Conservation (phyloP, 768 basidiomycete species). For the Kwoniella dejecticola region DNA sequence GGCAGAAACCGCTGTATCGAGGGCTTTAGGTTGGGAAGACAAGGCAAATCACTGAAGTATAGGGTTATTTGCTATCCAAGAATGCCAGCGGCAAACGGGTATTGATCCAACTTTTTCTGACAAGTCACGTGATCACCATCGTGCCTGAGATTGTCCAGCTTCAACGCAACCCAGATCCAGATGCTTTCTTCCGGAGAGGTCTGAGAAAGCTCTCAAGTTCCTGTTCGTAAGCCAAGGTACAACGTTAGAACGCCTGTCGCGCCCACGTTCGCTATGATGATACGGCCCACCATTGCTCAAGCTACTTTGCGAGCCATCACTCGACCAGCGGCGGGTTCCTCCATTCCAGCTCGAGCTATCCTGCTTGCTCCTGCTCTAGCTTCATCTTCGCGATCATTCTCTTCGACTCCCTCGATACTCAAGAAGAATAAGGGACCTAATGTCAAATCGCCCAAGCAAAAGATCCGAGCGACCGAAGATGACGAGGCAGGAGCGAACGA, state of each 20-base stretch:
- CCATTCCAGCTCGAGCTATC: not conserved
- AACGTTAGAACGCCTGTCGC: too few species aligned
- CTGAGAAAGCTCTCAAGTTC: too few species aligned
- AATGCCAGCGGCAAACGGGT: too few species aligned
- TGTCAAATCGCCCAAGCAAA: conserved; percentile 29
- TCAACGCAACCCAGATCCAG: too few species aligned
- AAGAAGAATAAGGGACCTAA: conserved; percentile 36
- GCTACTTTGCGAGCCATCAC: not conserved
- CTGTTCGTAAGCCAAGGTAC: too few species aligned
- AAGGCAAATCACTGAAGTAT: too few species aligned
- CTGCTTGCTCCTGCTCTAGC: not conserved
- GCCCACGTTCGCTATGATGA: too few species aligned
- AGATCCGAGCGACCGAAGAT: conserved; percentile 20
- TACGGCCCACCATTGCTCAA: not conserved
- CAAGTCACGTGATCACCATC: conserved; percentile 4
- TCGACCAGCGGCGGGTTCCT: not conserved
- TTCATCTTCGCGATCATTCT: conserved; percentile 19
- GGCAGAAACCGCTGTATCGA: too few species aligned
- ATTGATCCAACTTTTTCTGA: conserved; percentile 11
- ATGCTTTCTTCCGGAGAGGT: too few species aligned
- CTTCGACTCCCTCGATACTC: conserved; percentile 8
- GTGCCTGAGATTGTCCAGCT: not conserved
- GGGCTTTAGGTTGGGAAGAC: too few species aligned
- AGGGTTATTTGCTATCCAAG: too few species aligned
- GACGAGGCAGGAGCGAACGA: conserved; percentile 19